Evolutionary conservation across 2,329 filamentous ascomycete genomes (phyloP), one percentile per base, ranked within the genome.

Genomic region (Colletotrichum lentis): DNA sequence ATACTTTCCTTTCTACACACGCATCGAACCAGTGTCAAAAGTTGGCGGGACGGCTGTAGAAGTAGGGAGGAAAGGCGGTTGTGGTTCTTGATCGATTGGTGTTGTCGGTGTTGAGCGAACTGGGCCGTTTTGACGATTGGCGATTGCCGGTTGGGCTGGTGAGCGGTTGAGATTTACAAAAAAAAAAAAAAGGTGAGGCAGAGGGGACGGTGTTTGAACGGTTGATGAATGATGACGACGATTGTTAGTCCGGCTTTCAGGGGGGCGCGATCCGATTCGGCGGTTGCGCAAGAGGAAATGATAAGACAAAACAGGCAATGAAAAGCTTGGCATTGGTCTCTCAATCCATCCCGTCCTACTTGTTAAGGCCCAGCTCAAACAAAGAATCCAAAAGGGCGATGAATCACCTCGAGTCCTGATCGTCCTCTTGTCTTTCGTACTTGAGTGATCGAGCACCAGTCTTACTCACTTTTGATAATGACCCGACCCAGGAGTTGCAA

Each of bases 21-120:
- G 62, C 62, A 66, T 66, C 66, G 55, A 50, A 57, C 46, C 62
- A 62, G 66, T 66, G 56, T 61, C 62, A 41, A 56, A 69, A 50
- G 55, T 39, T 64, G 54, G 49, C 43, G 16, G 65, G 65, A 37
- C 62, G 66, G 62, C 24, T 69, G 66, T 66, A 66, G 56, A 37
- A 49, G 54, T 60, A 60, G 59, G 37, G 56, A 37, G n/a, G 2
- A 27, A 18, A 22, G 41, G 53, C 10, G 18, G 41, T 24, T 22
- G 24, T 35, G 31, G 54, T 46, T 44, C 18, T 27, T 6, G 43
- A 11, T 35, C 24, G 14, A 49, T 27, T n/a, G 50, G 18, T 53
- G 49, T 35, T 41, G 39, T 41, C 12, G 39, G 39, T 16, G 39
- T 35, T 35, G 31, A 35, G 8, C 31, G 31, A 35, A 35, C 2